phyloP scores from a whole-genome alignment of 164 flowering plant genomes.

The Chimonanthus praecox region DNA sequence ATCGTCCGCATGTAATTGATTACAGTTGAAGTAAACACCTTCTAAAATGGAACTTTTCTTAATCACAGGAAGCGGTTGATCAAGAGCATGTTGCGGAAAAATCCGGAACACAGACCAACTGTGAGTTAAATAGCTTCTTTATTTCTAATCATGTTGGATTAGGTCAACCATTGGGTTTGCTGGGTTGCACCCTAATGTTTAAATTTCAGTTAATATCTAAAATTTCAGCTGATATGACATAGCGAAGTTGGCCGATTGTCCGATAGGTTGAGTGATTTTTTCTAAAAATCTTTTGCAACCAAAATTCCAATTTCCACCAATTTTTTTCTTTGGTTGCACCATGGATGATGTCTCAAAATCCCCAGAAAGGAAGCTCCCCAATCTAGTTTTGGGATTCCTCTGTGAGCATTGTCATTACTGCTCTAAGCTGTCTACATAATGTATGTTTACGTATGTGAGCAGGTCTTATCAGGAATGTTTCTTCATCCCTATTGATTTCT shows the following conservation, averaged over 20 bases:
- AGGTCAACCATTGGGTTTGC: not conserved
- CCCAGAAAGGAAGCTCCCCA: not conserved
- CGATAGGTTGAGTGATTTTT: too few species aligned
- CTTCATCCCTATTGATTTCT: too few species aligned
- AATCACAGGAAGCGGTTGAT: conserved; percentile 68
- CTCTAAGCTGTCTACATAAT: too few species aligned
- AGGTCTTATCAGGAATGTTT: too few species aligned
- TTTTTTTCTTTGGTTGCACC: not conserved
- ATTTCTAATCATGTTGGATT: not conserved
- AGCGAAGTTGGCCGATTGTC: too few species aligned
- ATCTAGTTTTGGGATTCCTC: not conserved
- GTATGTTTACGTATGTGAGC: too few species aligned
- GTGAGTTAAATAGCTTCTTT: conserved; percentile 38
- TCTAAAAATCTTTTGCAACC: too few species aligned
- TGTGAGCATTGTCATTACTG: too few species aligned
- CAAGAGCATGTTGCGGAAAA: conserved; percentile 83
- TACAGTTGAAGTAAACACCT: not conserved
- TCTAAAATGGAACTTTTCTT: not conserved
- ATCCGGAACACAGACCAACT: conserved; percentile 84
- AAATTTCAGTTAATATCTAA: too few species aligned
- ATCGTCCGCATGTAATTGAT: not conserved
- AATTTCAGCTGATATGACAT: too few species aligned
- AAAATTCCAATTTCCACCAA: too few species aligned
- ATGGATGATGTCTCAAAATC: not conserved
- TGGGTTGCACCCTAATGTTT: too few species aligned